Percentiles rank a stretch among this genome's conserved stretches.
Evolutionary conservation across 2,329 filamentous ascomycete species (phyloP).

Genomic region (Atkinsonella texensis): DNA sequence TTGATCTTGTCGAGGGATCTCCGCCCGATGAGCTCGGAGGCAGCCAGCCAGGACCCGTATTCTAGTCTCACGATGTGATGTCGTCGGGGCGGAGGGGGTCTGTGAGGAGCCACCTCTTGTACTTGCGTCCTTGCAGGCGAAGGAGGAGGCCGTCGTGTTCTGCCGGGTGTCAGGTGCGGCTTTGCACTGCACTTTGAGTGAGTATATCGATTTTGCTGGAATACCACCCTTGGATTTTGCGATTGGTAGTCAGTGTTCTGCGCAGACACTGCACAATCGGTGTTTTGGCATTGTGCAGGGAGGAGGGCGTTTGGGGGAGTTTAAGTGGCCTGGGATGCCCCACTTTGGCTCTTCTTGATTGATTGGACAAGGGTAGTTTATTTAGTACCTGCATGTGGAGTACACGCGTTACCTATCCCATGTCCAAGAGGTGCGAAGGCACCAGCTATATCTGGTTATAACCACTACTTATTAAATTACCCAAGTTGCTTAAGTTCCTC

Average conservation of each 20-base stretch:
- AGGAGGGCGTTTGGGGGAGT: neutral
- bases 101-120: conserved; percentile 27
- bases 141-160: conserved; percentile 30
- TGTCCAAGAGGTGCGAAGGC: too few relatives aligned
- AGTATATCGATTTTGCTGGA: neutral
- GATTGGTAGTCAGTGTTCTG: conserved; percentile 15
- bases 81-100: conserved; percentile 20
- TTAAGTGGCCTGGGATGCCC: too few relatives aligned
- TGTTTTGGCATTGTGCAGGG: neutral
- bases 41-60: conserved; percentile 35
- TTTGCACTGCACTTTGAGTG: neutral
- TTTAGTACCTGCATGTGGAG: too few relatives aligned
- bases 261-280: neutral
- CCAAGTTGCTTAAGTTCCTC: too few relatives aligned
- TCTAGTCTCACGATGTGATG: conserved; percentile 21
- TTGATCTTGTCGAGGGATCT: conserved; percentile 44
- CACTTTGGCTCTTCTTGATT: too few relatives aligned
- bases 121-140: conserved; percentile 23
- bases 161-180: conserved; percentile 7
- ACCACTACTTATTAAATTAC: too few relatives aligned
- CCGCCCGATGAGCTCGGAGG: conserved; percentile 52
- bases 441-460: too few relatives aligned
- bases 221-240: conserved; percentile 16
- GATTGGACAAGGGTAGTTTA: too few relatives aligned
- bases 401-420: too few relatives aligned